Evolutionary conservation across 1,284 basidiomycete genomes (phyloP), one percentile per base, ranked within the genome.

Genomic region (Mycocalia duriaeana): DNA sequence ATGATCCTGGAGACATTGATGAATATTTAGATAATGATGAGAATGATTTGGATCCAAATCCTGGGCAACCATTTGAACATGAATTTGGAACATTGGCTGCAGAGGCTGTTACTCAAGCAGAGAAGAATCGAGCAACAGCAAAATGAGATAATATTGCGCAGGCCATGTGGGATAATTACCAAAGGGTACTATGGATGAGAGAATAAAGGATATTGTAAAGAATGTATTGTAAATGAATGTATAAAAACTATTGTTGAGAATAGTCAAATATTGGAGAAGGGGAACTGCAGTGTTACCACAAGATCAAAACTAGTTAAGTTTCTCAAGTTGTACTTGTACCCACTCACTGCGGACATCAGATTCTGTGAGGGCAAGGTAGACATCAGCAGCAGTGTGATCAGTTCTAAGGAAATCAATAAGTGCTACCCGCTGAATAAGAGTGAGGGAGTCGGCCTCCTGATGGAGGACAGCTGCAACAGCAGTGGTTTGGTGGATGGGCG

Each of bases 101-200:
- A 18, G 48, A 47, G 23, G 42, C 54, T 28, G 41, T 54, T 11
- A 39, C 42, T 23, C 45, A 42, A 19, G 45, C 44, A 45, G 56
- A 62, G 26, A 56, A 57, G 18, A 41, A 49, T 35, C 13, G 52
- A 20, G 58, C 58, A 48, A 48, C 46, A 28, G 14, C 14, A 34
- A 25, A 25, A 11, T 6, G 53, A 14, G 58, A 62, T 56, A 19
- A 18, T 13, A 57, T 62, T 55, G 56, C 57, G 37, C 38, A 51
- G 23, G 50, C 22, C 4, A 62, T 62, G 57, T 62, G 57, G 60
- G 50, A 50, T 34, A 52, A 56, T 34, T 57, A 58, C 41, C 53
- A 60, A 31, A 11, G 34, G 50, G 18, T 41, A 42, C 23, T 38
- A 6, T 11, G 20, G 24, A 36, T 20, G 26, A 45, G 5, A 37